These are phyloP conservation scores for Alternaria metachromatica DNA, from an alignment of 2,329 filamentous ascomycete genomes.

Conservation along the genomic window DNA sequence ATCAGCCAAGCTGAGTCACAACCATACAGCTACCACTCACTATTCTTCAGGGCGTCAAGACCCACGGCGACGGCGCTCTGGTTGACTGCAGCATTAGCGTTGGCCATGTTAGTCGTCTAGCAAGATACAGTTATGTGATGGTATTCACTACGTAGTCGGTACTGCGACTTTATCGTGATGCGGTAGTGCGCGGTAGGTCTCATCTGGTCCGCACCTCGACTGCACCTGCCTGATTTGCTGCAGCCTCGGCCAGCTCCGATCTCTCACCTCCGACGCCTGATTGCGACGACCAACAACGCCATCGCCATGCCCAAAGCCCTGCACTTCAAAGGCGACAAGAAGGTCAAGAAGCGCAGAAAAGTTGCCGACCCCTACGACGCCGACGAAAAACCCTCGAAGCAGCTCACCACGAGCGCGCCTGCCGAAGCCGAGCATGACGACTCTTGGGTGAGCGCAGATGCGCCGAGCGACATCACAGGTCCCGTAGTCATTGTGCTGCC, in stretches of 20 bases:
- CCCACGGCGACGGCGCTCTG: constrained; percentile 43
- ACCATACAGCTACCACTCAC: constrained; percentile 36
- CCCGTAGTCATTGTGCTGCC: constrained; percentile 85
- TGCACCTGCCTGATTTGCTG: constrained; percentile 39
- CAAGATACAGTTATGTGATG: neutral
- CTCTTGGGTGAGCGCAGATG: constrained; percentile 89
- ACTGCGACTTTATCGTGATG: constrained; percentile 22
- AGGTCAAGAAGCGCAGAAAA: constrained; percentile 89
- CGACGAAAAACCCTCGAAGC: constrained; percentile 43
- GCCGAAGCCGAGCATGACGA: constrained; percentile 70
- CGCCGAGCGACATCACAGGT: constrained; percentile 74
- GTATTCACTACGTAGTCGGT: neutral
- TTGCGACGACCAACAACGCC: constrained; percentile 11
- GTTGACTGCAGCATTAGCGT: constrained; percentile 25
- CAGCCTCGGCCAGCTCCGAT: constrained; percentile 34
- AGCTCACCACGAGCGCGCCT: constrained; percentile 43
- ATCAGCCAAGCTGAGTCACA: neutral
- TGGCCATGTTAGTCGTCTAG: constrained; percentile 20
- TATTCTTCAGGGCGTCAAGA: constrained; percentile 53
- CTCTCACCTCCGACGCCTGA: constrained; percentile 18
- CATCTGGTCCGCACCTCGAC: constrained; percentile 18
- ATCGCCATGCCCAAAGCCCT: constrained; percentile 82
- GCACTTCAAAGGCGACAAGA: constrained; percentile 96
- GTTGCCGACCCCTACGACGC: constrained; percentile 59
- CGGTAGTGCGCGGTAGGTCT: constrained; percentile 10